phyloP scores from a whole-genome alignment of 345 rosid species.

The Corchorus olitorius region DNA sequence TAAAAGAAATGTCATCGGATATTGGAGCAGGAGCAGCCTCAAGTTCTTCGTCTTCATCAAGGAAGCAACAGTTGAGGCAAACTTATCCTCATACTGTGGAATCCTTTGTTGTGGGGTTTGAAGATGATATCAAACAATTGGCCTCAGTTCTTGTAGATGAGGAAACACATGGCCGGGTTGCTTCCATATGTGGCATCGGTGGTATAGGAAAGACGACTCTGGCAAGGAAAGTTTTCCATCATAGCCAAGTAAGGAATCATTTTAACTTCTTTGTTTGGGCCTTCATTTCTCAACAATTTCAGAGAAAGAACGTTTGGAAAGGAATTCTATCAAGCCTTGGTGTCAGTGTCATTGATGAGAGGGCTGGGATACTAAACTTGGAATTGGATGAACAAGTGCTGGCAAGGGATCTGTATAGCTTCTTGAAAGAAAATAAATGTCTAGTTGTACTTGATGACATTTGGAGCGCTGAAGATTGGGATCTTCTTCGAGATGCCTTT shows the following conservation, averaged over 20 bases:
- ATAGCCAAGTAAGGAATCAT: constrained; percentile 18
- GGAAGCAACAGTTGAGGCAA: constrained; percentile 23
- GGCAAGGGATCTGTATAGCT: constrained; percentile 18
- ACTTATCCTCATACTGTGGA: constrained; percentile 33
- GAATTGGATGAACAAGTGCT: constrained; percentile 31
- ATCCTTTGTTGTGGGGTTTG: constrained; percentile 35
- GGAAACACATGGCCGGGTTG: constrained; percentile 12
- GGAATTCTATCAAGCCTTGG: constrained; percentile 29
- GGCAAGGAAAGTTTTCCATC: constrained; percentile 36
- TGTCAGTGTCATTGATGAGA: not conserved
- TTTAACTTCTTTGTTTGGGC: constrained; percentile 43
- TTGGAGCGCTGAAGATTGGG: constrained; percentile 37
- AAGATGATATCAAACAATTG: constrained; percentile 16
- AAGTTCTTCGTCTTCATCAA: not conserved
- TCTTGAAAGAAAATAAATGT: constrained; percentile 27
- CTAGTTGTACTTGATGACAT: constrained; percentile 49
- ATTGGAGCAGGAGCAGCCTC: not conserved
- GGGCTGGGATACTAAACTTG: constrained; percentile 18
- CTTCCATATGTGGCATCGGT: constrained; percentile 42
- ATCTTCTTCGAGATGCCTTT: constrained; percentile 32
- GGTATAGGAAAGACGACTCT: constrained; percentile 52
- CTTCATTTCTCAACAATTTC: constrained; percentile 39
- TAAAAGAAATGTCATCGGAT: not conserved
- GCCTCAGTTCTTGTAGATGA: constrained; percentile 25
- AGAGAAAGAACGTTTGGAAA: constrained; percentile 31